phyloP scores from a whole-genome alignment of 306 rosid genomes.

The Abrus pulchellus region DNA sequence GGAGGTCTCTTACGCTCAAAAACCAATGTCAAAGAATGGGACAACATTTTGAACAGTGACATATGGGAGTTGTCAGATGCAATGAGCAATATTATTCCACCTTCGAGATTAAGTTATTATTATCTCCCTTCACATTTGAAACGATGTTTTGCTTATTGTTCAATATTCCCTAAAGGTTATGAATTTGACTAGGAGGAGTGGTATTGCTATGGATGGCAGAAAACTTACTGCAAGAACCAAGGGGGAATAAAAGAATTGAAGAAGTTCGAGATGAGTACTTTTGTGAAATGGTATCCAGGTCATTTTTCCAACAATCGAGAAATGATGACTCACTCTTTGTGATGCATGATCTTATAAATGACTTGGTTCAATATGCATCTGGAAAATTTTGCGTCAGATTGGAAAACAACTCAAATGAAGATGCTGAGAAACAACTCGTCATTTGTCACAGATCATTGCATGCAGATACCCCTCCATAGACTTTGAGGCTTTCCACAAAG shows the following conservation, averaged over 20 bases:
- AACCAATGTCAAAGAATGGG: slow-evolving; percentile 4
- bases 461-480: neutral
- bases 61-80: slow-evolving; percentile 26
- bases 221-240: slow-evolving; percentile 38
- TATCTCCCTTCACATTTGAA: slow-evolving; percentile 51
- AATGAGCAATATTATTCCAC: slow-evolving; percentile 37
- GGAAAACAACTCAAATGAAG: slow-evolving; percentile 16
- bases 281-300: slow-evolving; percentile 49
- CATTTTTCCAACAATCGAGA: slow-evolving; percentile 42
- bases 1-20: slow-evolving; percentile 44
- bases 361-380: slow-evolving; percentile 47
- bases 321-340: neutral
- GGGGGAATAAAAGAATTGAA: slow-evolving; percentile 42
- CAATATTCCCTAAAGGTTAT: slow-evolving; percentile 49
- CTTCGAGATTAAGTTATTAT: slow-evolving; percentile 49
- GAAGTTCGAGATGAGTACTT: slow-evolving; percentile 49
- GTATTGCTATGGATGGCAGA: slow-evolving; percentile 53
- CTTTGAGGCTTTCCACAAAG: neutral
- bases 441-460: slow-evolving; percentile 16
- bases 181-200: slow-evolving; percentile 34
- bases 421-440: slow-evolving; percentile 1
- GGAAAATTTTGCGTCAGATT: slow-evolving; percentile 42
- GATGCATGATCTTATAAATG: slow-evolving; percentile 56
- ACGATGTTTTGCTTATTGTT: slow-evolving; percentile 55
- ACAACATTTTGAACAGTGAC: slow-evolving; percentile 21